Conservation (phyloP, 2,329 filamentous ascomycete genomes). For the Curvularia eragrostidis region DNA sequence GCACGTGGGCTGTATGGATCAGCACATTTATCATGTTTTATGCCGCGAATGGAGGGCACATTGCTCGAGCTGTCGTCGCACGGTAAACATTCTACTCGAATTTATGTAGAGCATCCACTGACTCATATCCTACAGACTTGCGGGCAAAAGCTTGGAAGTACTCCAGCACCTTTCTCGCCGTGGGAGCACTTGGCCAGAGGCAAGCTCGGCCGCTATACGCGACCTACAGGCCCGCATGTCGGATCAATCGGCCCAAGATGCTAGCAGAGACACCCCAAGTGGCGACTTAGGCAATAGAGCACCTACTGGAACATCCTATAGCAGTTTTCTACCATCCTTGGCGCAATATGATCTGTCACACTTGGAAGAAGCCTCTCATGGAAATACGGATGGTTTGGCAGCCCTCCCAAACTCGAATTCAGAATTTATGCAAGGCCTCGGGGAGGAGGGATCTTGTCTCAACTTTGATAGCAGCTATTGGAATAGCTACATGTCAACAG, state of each 20-base stretch:
- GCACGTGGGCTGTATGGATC: conserved; percentile 63
- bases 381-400: neutral
- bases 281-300: neutral
- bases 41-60: conserved; percentile 56
- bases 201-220: conserved; percentile 38
- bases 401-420: too few species aligned
- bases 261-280: neutral
- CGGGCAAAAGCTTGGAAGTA: conserved; percentile 33
- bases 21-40: conserved; percentile 61
- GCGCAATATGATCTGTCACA: neutral
- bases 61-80: conserved; percentile 49
- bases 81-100: conserved; percentile 42
- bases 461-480: conserved; percentile 10
- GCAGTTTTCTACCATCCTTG: neutral
- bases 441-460: neutral
- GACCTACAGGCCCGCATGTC: conserved; percentile 30
- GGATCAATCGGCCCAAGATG: neutral
- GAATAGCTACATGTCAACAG: conserved; percentile 17
- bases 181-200: conserved; percentile 40
- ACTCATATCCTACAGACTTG: conserved; percentile 25
- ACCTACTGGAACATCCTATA: neutral
- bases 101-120: neutral
- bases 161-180: conserved; percentile 37
- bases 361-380: neutral
- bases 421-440: neutral